These are phyloP conservation scores for Luvunga scandens DNA, from an alignment of 345 rosid species.

Conservation along the genomic window DNA sequence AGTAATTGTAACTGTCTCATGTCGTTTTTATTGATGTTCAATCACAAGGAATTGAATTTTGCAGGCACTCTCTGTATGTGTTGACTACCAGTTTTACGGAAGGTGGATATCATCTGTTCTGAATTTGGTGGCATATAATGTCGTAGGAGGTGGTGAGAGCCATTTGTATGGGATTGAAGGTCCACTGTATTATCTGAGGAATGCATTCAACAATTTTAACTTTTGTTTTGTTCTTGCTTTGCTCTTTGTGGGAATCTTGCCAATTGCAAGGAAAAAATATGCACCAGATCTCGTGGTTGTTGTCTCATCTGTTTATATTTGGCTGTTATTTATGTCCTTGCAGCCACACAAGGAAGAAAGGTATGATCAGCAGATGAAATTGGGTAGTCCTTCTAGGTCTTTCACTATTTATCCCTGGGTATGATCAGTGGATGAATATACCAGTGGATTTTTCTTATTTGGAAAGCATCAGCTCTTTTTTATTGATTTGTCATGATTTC, in stretches of 20 bases:
- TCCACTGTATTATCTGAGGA: slow-evolving; percentile 66
- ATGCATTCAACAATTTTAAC: slow-evolving; percentile 95
- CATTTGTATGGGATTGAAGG: slow-evolving; percentile 95
- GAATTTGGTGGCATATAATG: slow-evolving; percentile 89
- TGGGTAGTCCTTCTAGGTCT: neutral
- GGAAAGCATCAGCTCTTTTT: neutral
- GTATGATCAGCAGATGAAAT: slow-evolving; percentile 30
- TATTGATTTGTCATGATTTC: neutral
- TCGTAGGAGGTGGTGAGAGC: slow-evolving; percentile 96
- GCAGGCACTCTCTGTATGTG: slow-evolving; percentile 71
- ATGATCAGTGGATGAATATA: too few species aligned
- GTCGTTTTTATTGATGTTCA: slow-evolving; percentile 4
- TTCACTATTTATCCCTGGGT: neutral
- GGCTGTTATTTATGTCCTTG: slow-evolving; percentile 93
- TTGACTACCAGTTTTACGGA: slow-evolving; percentile 66
- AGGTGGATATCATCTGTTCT: slow-evolving; percentile 87
- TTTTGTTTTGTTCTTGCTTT: slow-evolving; percentile 81
- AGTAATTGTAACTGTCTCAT: too few species aligned
- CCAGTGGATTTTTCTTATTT: neutral
- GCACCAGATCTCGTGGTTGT: slow-evolving; percentile 69
- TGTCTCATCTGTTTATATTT: slow-evolving; percentile 78
- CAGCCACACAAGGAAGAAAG: slow-evolving; percentile 99
- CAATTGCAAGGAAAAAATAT: slow-evolving; percentile 72
- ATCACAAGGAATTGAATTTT: slow-evolving; percentile 19
- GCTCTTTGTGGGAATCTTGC: slow-evolving; percentile 61